A percentile compares a stretch with the other conserved stretches of the same genome.
These are phyloP conservation scores for Rhododendron ferrugineum DNA, from an alignment of 148 eudicot genomes.

Conservation along the genomic window DNA sequence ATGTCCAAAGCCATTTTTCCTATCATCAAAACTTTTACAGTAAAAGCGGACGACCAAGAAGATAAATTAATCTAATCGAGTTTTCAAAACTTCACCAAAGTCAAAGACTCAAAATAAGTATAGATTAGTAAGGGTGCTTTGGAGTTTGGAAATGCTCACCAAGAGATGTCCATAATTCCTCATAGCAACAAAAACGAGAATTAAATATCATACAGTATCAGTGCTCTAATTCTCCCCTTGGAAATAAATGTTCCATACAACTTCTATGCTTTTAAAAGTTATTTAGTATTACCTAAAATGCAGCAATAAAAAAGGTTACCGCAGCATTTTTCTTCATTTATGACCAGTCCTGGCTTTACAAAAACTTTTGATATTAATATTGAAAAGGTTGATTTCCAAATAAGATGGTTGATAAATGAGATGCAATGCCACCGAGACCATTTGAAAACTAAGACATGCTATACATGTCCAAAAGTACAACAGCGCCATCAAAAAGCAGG, in stretches of 20 bases:
- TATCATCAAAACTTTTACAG: neutral
- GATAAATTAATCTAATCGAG: neutral
- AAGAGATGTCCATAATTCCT: neutral
- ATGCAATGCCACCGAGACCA: neutral
- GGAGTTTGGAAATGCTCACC: neutral
- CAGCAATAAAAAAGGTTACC: neutral
- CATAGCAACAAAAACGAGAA: neutral
- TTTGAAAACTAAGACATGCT: neutral
- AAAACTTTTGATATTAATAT: neutral
- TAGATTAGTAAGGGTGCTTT: neutral
- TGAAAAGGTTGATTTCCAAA: neutral
- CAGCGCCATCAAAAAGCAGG: neutral
- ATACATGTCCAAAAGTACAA: neutral
- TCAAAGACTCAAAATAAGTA: neutral
- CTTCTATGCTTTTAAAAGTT: neutral
- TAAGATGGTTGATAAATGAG: neutral
- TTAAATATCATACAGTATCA: neutral
- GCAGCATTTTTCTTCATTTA: slow-evolving; percentile 6
- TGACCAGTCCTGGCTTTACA: neutral
- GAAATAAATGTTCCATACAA: neutral
- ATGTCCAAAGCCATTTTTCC: neutral
- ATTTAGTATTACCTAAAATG: neutral
- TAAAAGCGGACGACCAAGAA: neutral
- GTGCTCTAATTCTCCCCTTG: neutral
- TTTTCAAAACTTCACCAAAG: neutral